Evolutionary conservation across 345 rosid genomes (phyloP).

Genomic region (Litchi chinensis): DNA sequence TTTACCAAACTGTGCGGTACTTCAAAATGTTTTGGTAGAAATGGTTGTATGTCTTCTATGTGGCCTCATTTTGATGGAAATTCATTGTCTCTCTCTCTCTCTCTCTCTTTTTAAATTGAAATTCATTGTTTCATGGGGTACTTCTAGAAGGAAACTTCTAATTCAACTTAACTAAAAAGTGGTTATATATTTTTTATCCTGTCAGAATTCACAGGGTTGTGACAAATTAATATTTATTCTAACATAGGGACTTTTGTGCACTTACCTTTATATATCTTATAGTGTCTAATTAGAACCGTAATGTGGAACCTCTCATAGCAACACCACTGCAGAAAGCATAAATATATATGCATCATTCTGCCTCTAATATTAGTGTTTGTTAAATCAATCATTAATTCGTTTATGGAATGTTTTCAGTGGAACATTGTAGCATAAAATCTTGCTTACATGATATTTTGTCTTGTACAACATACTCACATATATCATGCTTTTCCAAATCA

Average conservation of each 20-base stretch:
- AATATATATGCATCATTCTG: too few relatives aligned
- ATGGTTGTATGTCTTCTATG: constrained; percentile 20
- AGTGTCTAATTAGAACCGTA: too few relatives aligned
- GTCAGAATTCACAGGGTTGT: background rate
- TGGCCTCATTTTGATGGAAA: constrained; percentile 7
- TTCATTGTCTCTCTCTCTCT: too few relatives aligned
- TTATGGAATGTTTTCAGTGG: too few relatives aligned
- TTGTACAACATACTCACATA: too few relatives aligned
- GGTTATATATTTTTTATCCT: background rate
- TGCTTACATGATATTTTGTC: too few relatives aligned
- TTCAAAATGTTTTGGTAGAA: constrained; percentile 13
- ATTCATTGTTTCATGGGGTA: constrained; percentile 22
- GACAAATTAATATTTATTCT: constrained; percentile 1
- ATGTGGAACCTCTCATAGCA: too few relatives aligned
- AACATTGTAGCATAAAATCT: too few relatives aligned
- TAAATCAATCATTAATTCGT: too few relatives aligned
- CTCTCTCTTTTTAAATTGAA: constrained; percentile 4
- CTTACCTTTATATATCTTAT: background rate
- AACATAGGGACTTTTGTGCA: background rate
- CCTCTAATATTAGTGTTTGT: too few relatives aligned
- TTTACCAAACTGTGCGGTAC: background rate
- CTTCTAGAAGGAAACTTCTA: constrained; percentile 10
- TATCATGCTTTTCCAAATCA: too few relatives aligned
- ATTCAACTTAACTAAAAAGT: background rate
- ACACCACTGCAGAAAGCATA: too few relatives aligned